These are phyloP conservation scores for Penicillium daleae DNA, from an alignment of 495 filamentous ascomycete genomes.

Conservation along the genomic window DNA sequence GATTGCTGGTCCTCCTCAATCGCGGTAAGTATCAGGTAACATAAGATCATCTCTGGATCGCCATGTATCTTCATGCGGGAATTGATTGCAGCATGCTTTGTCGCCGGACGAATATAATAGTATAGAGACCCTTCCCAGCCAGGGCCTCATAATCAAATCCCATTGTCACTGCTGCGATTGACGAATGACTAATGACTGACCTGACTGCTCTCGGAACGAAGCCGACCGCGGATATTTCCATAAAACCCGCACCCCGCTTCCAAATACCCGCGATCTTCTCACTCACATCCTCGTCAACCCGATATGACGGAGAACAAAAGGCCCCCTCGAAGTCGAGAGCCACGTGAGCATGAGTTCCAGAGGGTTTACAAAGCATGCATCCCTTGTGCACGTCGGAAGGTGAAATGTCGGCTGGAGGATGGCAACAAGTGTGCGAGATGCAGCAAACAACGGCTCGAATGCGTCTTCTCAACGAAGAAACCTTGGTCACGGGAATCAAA, in stretches of 20 bases:
- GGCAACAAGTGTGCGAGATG: conserved; percentile 27
- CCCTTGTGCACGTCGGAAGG: conserved; percentile 35
- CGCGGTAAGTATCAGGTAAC: too few relatives aligned
- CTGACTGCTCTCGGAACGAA: not conserved
- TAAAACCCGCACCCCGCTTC: conserved; percentile 16
- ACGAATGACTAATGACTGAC: not conserved
- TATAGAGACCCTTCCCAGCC: too few relatives aligned
- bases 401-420: conserved; percentile 26
- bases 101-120: too few relatives aligned
- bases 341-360: conserved; percentile 28
- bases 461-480: conserved; percentile 26
- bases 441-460: conserved; percentile 23
- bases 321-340: conserved; percentile 9
- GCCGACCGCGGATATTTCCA: conserved; percentile 15
- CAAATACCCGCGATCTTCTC: not conserved
- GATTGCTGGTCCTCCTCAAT: too few relatives aligned
- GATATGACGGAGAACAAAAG: conserved; percentile 12
- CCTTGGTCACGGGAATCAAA: conserved; percentile 28
- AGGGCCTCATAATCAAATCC: not conserved
- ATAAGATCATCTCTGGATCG: too few relatives aligned
- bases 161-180: not conserved
- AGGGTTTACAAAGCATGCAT: conserved; percentile 35
- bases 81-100: too few relatives aligned
- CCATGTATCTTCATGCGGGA: too few relatives aligned
- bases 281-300: not conserved